These are phyloP conservation scores for Pulveroboletus sp. DNA, from an alignment of 768 basidiomycete species.

Conservation along the genomic window DNA sequence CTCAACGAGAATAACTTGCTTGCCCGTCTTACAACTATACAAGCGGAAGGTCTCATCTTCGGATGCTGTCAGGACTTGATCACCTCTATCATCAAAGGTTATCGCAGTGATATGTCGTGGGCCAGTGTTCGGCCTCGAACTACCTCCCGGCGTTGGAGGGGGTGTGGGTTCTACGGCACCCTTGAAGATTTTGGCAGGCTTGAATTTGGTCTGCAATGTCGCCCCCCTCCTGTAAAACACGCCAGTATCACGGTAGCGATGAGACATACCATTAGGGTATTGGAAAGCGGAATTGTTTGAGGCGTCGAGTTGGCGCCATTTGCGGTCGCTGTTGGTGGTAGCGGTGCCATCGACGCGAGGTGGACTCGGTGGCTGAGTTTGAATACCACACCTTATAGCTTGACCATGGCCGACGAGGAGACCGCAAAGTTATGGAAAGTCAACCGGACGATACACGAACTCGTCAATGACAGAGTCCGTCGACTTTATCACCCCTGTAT, in stretches of 20 bases:
- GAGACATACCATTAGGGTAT: conserved; percentile 47
- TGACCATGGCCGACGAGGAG: conserved; percentile 73
- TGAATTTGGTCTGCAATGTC: conserved; percentile 59
- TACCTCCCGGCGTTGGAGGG: conserved; percentile 43
- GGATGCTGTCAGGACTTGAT: conserved; percentile 78
- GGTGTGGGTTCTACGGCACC: conserved; percentile 64
- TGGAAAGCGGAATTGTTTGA: conserved; percentile 42
- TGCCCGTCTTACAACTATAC: conserved; percentile 88
- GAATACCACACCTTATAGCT: conserved; percentile 36
- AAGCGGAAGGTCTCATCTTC: conserved; percentile 93
- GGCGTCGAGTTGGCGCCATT: conserved; percentile 31
- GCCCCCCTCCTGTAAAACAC: conserved; percentile 4
- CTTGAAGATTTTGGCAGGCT: conserved; percentile 89
- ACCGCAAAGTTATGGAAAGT: conserved; percentile 93
- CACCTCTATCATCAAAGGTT: conserved; percentile 88
- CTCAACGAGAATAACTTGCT: conserved; percentile 60
- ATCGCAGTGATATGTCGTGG: conserved; percentile 84
- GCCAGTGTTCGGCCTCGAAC: conserved; percentile 35
- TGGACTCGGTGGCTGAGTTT: conserved; percentile 49
- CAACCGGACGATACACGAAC: conserved; percentile 93
- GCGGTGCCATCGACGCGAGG: conserved; percentile 36
- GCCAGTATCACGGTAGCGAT: neutral
- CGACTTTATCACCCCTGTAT: conserved; percentile 10
- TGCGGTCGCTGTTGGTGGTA: conserved; percentile 34
- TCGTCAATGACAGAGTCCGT: conserved; percentile 87